Evolutionary conservation across 176 grass and related monocot species (phyloP).

Genomic region (Miscanthus lutarioriparius): DNA sequence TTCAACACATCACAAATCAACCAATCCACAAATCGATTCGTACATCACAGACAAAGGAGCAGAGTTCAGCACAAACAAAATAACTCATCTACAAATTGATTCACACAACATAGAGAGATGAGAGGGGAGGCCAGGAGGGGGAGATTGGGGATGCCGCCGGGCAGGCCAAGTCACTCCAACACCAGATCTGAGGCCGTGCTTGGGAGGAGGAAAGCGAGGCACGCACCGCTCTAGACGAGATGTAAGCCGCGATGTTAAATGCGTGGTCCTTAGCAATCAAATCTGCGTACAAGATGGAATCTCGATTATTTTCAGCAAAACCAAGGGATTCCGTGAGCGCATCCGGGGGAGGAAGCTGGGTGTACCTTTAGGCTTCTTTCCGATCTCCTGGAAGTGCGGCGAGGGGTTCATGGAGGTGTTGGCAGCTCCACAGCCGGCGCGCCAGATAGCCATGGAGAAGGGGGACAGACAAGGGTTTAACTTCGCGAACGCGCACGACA

Average conservation of each 20-base stretch:
- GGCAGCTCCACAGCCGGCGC: conserved; percentile 33
- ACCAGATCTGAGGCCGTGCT: too few relatives aligned
- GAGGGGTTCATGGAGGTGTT: conserved; percentile 62
- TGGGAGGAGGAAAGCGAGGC: not conserved
- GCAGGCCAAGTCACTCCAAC: too few relatives aligned
- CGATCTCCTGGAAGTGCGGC: conserved; percentile 66
- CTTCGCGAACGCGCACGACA: not conserved
- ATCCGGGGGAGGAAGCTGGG: not conserved
- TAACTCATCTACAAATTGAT: too few relatives aligned
- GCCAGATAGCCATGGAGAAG: not conserved
- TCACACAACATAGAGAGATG: too few relatives aligned
- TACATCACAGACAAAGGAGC: too few relatives aligned
- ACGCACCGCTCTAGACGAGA: conserved; percentile 55
- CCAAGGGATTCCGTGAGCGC: not conserved
- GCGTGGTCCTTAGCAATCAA: conserved; percentile 73
- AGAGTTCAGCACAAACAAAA: too few relatives aligned
- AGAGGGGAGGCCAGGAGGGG: too few relatives aligned
- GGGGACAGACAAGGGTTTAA: conserved; percentile 10
- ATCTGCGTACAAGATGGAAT: conserved; percentile 37
- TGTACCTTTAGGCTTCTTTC: conserved; percentile 79
- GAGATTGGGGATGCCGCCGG: too few relatives aligned
- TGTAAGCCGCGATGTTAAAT: conserved; percentile 72
- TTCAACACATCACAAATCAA: too few relatives aligned
- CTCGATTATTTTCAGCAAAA: conserved; percentile 15
- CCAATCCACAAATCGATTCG: too few relatives aligned